Evolutionary conservation across 2,329 filamentous ascomycete species (phyloP), one percentile per base, ranked within the genome.

Genomic region (Pseudogymnoascus sp.): DNA sequence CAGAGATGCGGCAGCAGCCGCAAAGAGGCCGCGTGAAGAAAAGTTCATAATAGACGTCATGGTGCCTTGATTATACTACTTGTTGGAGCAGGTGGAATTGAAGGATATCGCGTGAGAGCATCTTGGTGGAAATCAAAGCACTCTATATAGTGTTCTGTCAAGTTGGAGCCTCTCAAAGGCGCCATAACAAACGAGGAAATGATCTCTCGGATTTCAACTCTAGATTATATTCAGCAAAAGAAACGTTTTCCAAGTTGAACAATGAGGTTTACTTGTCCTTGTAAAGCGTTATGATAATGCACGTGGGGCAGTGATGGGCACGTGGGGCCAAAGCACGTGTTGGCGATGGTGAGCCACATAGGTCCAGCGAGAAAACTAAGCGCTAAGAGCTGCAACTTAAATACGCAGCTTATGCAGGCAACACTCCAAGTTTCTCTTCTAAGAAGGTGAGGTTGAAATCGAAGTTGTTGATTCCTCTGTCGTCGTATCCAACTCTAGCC

Each of bases 131-230:
- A 56, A 19, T 16, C 50, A 56, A 19, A 12, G 26, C 28, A 56
- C 26, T 33, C 33, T 56, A 56, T 56, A 22, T 56, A 56, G 50
- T 56, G 10, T 33, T 56, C 26, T 56, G n/a, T 33, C 50, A 19
- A 4, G 50, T 19, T 56, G 10, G 19, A 7, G 19, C 26, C 12
- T 31, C 26, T 19, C 28, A 56, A 33, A 56, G n/a, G 50, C 26
- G 50, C n/a, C 50, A 56, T 33, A 56, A 19, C 50, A 33, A 56
- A 56, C 50, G 50, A 56, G 28, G 26, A n/a, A 56, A 56, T 56
- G 50, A 56, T 56, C 50, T 56, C 50, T 56, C 16, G 6, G 2
- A 19, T 19, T 56, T 10, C 8, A 33, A 56, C 50, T 33, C n/a
- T 33, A 12, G 50, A 56, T 56, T 56, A 12, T 19, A 33, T 56